Evolutionary conservation across 495 filamentous ascomycete genomes (phyloP).

Genomic region (Neurospora terricola): DNA sequence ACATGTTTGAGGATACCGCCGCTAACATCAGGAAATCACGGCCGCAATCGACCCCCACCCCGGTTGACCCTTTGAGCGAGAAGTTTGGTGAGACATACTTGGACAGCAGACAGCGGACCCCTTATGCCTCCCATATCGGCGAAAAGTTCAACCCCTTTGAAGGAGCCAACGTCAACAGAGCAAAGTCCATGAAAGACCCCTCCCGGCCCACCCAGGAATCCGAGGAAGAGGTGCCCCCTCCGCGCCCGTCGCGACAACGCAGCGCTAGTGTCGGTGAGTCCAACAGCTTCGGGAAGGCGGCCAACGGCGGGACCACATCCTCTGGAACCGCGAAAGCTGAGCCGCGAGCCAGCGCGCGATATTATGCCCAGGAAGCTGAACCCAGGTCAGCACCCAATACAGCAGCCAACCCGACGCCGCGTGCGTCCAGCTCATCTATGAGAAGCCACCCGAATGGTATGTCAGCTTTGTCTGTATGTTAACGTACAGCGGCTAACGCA

Average conservation of each 20-base stretch:
- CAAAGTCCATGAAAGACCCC: conserved; percentile 28
- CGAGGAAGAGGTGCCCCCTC: conserved; percentile 3
- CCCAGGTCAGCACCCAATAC: conserved; percentile 20
- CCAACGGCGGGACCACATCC: conserved; percentile 4
- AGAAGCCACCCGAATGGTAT: conserved; percentile 17
- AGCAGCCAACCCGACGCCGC: conserved; percentile 4
- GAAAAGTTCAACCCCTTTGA: conserved; percentile 55
- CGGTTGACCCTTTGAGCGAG: conserved; percentile 30
- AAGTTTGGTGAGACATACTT: conserved; percentile 32
- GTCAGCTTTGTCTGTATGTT: background rate
- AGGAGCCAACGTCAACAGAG: conserved; percentile 24
- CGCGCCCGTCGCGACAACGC: conserved; percentile 15
- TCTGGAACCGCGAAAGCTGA: conserved; percentile 1
- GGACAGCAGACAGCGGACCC: conserved; percentile 51
- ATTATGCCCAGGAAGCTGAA: conserved; percentile 1
- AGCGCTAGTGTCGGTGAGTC: conserved; percentile 21
- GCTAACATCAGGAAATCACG: conserved; percentile 13
- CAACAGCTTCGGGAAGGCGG: conserved; percentile 11
- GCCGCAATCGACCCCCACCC: conserved; percentile 5
- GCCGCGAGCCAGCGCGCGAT: background rate
- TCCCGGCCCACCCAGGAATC: conserved; percentile 4
- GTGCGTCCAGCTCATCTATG: conserved; percentile 6
- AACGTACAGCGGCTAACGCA: background rate
- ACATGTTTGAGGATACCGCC: conserved; percentile 29
- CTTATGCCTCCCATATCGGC: conserved; percentile 58